Base-by-base conservation (phyloP, 2,329 filamentous ascomycete genomes). In the Fusarium lateritium region DNA sequence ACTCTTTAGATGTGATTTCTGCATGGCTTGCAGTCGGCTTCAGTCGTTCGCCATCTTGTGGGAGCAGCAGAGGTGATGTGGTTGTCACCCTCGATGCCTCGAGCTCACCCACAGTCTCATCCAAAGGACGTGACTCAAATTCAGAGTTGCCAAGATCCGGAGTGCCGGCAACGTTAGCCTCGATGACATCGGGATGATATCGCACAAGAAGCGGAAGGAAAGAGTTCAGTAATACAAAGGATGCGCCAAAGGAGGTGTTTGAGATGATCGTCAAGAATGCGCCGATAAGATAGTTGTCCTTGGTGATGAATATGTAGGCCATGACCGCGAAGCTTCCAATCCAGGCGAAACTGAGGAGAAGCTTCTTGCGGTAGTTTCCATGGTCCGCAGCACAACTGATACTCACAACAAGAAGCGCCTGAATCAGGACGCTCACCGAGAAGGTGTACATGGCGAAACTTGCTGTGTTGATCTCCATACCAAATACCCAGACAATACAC, bases 371-470 rank as follows among this genome's bases (percentile, higher is more conserved):
- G 82, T 94, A 96, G 72, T 88, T 91, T 67, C 96, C 96, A 80
- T 98, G 95, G 78, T 99, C 96, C 59, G 96, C 96, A 9, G 95
- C 94, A 56, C 93, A 96, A 76, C 94, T 97, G 85, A 99, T 97
- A 76, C 94, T 97, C 68, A 99, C 94, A 43, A 99, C 97, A 31
- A 98, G 83, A 28, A 98, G 81, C 2, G 94, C 92, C 78, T 99
- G 96, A 13, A 98, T 79, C 21, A 98, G 80, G 2, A 99, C 96
- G 77, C 93, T 97, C 75, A 97, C 84, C 60, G 94, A 97, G 80
- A 99, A 99, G 3, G 94, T 98, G 81, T 98, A 98, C 94, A 98
- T 97, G 77, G 94, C 95, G 79, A 98, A 98, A 79, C 93, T 97
- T 36, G 95, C 94, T 1, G 95, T 98, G 80, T 98, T 98, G 81